Evolutionary conservation across 805 yeast genomes (phyloP).

Genomic region (Millerozyma miso): DNA sequence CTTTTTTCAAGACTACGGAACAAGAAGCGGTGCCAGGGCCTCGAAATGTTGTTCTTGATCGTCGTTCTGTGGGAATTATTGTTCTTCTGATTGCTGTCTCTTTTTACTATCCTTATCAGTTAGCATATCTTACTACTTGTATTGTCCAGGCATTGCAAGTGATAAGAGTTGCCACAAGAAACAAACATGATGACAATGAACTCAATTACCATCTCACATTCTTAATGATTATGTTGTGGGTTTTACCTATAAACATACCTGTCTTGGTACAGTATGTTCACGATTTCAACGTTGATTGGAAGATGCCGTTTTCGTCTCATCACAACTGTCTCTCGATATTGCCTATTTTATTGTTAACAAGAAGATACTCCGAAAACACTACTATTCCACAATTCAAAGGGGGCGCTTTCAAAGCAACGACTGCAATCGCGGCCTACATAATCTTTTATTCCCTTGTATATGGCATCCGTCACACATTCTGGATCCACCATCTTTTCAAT

Average conservation of each 20-base stretch:
- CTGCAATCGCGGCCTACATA: slow-evolving; percentile 43
- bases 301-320: slow-evolving; percentile 80
- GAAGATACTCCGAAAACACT: slow-evolving; percentile 47
- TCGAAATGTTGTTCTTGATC: slow-evolving; percentile 1
- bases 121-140: slow-evolving; percentile 62
- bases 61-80: slow-evolving; percentile 26
- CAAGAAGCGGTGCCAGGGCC: slow-evolving; percentile 1
- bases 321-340: slow-evolving; percentile 76
- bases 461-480: slow-evolving; percentile 79
- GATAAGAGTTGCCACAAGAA: slow-evolving; percentile 23
- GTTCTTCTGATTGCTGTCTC: slow-evolving; percentile 44
- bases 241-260: slow-evolving; percentile 75
- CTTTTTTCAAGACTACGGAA: neutral
- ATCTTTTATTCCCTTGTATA: slow-evolving; percentile 60
- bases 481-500: slow-evolving; percentile 77
- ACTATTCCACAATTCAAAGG: slow-evolving; percentile 36
- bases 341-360: slow-evolving; percentile 63
- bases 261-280: slow-evolving; percentile 77
- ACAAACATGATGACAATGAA: slow-evolving; percentile 19
- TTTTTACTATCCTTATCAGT: slow-evolving; percentile 74
- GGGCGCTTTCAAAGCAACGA: slow-evolving; percentile 9
- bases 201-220: slow-evolving; percentile 61
- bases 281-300: slow-evolving; percentile 73
- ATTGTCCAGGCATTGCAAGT: slow-evolving; percentile 56
- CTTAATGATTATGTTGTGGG: slow-evolving; percentile 67